Conservation (phyloP, 2,329 filamentous ascomycete species). For the Pleoardoris graminearum region DNA sequence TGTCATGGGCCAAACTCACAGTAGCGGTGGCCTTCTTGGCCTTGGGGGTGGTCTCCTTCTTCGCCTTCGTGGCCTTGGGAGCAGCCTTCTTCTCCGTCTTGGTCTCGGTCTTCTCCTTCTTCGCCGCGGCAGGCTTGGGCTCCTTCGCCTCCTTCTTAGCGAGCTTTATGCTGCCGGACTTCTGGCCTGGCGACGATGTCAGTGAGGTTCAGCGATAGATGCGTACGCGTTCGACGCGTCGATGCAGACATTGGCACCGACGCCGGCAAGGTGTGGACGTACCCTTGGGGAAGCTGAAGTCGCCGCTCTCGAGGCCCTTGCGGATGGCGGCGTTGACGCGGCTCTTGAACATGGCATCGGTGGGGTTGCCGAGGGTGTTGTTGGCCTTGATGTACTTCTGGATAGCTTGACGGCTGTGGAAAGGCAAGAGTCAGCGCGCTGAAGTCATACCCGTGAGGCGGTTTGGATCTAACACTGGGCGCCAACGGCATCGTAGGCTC, state of each 20-base stretch:
- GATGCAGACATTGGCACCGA: background rate
- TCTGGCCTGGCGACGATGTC: slow-evolving; percentile 54
- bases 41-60: slow-evolving; percentile 33
- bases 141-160: slow-evolving; percentile 75
- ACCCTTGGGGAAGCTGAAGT: slow-evolving; percentile 92
- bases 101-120: slow-evolving; percentile 35
- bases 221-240: background rate
- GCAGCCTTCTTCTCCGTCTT: slow-evolving; percentile 37
- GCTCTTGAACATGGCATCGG: slow-evolving; percentile 64
- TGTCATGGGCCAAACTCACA: slow-evolving; percentile 18
- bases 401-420: slow-evolving; percentile 66
- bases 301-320: slow-evolving; percentile 80
- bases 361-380: slow-evolving; percentile 64
- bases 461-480: slow-evolving; percentile 32
- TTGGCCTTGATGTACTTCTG: slow-evolving; percentile 76
- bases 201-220: slow-evolving; percentile 11
- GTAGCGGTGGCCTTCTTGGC: slow-evolving; percentile 28
- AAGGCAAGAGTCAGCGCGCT: slow-evolving; percentile 40
- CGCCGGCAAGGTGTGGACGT: slow-evolving; percentile 43
- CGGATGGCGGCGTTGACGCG: slow-evolving; percentile 87
- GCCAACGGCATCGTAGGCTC: slow-evolving; percentile 24
- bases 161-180: slow-evolving; percentile 89
- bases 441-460: slow-evolving; percentile 24
- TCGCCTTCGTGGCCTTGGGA: slow-evolving; percentile 27
- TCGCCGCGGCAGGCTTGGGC: slow-evolving; percentile 36